Conservation (phyloP, 805 yeast genomes). For the Hanseniaspora nectarophila region DNA sequence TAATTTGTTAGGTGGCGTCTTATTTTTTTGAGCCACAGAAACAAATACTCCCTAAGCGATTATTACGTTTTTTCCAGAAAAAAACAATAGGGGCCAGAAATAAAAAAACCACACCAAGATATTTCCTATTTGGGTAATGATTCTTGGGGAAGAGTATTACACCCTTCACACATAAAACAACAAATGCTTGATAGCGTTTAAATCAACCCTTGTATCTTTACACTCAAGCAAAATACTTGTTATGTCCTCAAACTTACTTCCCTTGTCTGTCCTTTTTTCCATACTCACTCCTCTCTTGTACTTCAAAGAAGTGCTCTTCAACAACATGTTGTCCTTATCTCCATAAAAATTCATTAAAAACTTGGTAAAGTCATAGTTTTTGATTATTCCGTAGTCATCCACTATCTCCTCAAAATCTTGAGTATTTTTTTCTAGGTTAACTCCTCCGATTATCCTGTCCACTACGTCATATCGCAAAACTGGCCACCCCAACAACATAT, state of each 20-base stretch:
- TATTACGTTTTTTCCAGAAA: neutral
- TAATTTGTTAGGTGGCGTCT: no score
- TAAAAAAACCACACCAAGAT: neutral
- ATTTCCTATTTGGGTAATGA: neutral
- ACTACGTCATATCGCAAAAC: neutral
- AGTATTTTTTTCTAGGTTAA: neutral
- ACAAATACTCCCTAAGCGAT: no score
- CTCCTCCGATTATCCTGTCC: neutral
- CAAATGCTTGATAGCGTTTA: neutral
- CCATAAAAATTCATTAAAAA: neutral
- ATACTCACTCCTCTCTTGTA: neutral
- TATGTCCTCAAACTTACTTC: neutral
- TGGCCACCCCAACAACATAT: conserved; percentile 2
- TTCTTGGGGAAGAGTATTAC: neutral
- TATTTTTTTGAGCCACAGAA: no score
- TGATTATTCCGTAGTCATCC: neutral
- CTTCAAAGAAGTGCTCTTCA: neutral
- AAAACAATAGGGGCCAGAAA: neutral
- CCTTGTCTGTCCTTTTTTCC: neutral
- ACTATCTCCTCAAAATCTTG: neutral
- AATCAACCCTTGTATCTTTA: neutral
- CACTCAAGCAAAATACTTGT: neutral
- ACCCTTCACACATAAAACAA: neutral
- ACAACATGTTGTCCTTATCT: neutral
- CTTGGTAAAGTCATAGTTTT: neutral